Evolutionary conservation across 2,329 filamentous ascomycete species (phyloP).

Genomic region (Ceratocystis variospora): DNA sequence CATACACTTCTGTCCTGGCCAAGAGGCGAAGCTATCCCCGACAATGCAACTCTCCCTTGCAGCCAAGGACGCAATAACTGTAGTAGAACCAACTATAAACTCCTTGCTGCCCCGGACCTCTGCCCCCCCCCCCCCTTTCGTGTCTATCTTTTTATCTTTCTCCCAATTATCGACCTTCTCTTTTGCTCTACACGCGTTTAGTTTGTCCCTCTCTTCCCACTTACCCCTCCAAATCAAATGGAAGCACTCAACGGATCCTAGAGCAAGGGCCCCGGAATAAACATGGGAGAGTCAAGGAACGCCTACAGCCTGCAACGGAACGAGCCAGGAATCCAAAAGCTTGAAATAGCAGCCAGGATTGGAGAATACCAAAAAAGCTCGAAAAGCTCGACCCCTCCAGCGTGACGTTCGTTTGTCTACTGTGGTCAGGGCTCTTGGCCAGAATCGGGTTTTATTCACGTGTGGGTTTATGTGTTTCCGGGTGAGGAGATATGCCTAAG

Average conservation of each 20-base stretch:
- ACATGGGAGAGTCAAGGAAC: not conserved
- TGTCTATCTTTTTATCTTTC: not conserved
- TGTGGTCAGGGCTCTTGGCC: not conserved
- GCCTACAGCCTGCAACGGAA: not conserved
- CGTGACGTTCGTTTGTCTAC: not conserved
- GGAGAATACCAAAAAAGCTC: not conserved
- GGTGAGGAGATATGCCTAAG: not conserved
- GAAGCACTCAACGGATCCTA: not conserved
- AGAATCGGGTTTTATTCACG: not conserved
- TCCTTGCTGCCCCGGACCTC: not conserved
- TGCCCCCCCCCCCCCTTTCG: not conserved
- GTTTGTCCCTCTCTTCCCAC: not conserved
- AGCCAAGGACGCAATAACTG: not conserved
- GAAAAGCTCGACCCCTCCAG: slow-evolving; percentile 6
- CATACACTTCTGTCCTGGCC: no score
- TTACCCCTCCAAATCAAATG: slow-evolving; percentile 1
- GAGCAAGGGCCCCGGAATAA: not conserved
- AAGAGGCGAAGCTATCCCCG: no score
- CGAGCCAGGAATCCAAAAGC: slow-evolving; percentile 2
- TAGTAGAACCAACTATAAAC: not conserved
- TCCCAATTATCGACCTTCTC: not conserved
- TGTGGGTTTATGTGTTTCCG: not conserved
- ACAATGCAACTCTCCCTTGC: not conserved
- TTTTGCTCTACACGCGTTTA: not conserved
- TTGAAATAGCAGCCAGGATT: slow-evolving; percentile 6